A percentile compares a stretch with the other conserved stretches of the same genome.
These are phyloP conservation scores for Aschersonia sp. DNA, from an alignment of 2,329 filamentous ascomycete genomes.

Conservation along the genomic window DNA sequence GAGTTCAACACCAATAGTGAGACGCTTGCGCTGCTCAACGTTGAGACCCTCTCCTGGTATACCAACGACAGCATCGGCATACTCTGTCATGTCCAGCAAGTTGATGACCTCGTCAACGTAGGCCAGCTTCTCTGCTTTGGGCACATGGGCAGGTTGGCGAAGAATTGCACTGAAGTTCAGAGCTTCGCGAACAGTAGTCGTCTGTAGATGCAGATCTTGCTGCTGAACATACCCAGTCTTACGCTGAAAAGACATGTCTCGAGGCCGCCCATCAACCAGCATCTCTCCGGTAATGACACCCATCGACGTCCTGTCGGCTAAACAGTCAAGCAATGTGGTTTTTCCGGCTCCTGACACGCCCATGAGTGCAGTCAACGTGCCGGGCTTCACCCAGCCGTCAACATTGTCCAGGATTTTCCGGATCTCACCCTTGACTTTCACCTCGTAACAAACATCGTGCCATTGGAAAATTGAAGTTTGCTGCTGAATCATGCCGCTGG, in stretches of 20 bases:
- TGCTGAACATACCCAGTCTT: slow-evolving; percentile 90
- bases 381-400: slow-evolving; percentile 88
- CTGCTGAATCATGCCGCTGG: slow-evolving; percentile 23
- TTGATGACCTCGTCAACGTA: slow-evolving; percentile 89
- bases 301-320: slow-evolving; percentile 78
- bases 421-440: slow-evolving; percentile 64
- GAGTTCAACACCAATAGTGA: slow-evolving; percentile 93
- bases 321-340: slow-evolving; percentile 75
- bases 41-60: slow-evolving; percentile 78
- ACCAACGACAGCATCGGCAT: slow-evolving; percentile 82
- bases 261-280: slow-evolving; percentile 47
- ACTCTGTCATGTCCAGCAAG: slow-evolving; percentile 78
- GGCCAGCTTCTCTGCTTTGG: slow-evolving; percentile 62
- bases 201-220: slow-evolving; percentile 77
- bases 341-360: slow-evolving; percentile 89
- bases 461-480: slow-evolving; percentile 76
- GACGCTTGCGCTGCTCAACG: slow-evolving; percentile 55
- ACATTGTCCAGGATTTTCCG: slow-evolving; percentile 72
- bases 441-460: slow-evolving; percentile 65
- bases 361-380: slow-evolving; percentile 82
- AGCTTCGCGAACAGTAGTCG: slow-evolving; percentile 76
- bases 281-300: slow-evolving; percentile 81
- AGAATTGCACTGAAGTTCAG: slow-evolving; percentile 76
- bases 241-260: slow-evolving; percentile 74
- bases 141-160: slow-evolving; percentile 64